These are phyloP conservation scores for Fusarium decemcellulare DNA, from an alignment of 2,329 filamentous ascomycete genomes.

Conservation along the genomic window DNA sequence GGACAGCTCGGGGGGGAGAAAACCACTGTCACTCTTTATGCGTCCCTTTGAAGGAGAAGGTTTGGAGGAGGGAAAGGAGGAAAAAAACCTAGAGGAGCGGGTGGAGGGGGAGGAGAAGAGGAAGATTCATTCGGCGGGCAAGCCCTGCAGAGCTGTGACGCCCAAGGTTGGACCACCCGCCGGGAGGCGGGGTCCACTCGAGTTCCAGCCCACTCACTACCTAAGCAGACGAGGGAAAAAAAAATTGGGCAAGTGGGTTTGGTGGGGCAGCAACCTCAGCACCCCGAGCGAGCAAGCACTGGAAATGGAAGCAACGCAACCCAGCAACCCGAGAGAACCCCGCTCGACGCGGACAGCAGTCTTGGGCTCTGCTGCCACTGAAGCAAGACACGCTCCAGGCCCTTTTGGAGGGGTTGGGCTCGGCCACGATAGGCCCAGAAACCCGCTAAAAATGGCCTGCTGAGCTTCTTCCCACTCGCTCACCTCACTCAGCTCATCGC, in stretches of 20 bases:
- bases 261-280: slow-evolving; percentile 23
- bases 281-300: background rate
- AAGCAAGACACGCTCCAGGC: slow-evolving; percentile 39
- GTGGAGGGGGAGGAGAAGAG: slow-evolving; percentile 45
- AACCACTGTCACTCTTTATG: slow-evolving; percentile 58
- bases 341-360: slow-evolving; percentile 10
- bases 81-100: slow-evolving; percentile 47
- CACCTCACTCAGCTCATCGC: slow-evolving; percentile 24
- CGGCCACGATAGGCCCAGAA: slow-evolving; percentile 39
- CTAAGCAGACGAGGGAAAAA: slow-evolving; percentile 36
- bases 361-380: slow-evolving; percentile 21
- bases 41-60: slow-evolving; percentile 52
- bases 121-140: slow-evolving; percentile 42
- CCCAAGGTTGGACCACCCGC: slow-evolving; percentile 37
- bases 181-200: slow-evolving; percentile 11
- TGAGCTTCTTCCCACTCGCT: slow-evolving; percentile 23
- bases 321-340: slow-evolving; percentile 25
- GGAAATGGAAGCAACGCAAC: background rate
- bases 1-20: slow-evolving; percentile 52
- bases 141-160: slow-evolving; percentile 23
- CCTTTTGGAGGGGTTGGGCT: slow-evolving; percentile 30
- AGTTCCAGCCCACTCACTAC: slow-evolving; percentile 14
- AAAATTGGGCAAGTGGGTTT: slow-evolving; percentile 41
- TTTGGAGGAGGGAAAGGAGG: slow-evolving; percentile 36
- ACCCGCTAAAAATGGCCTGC: slow-evolving; percentile 39